phyloP scores from a whole-genome alignment of 768 basidiomycete genomes.

The Porphyrellus cyaneotinctus region DNA sequence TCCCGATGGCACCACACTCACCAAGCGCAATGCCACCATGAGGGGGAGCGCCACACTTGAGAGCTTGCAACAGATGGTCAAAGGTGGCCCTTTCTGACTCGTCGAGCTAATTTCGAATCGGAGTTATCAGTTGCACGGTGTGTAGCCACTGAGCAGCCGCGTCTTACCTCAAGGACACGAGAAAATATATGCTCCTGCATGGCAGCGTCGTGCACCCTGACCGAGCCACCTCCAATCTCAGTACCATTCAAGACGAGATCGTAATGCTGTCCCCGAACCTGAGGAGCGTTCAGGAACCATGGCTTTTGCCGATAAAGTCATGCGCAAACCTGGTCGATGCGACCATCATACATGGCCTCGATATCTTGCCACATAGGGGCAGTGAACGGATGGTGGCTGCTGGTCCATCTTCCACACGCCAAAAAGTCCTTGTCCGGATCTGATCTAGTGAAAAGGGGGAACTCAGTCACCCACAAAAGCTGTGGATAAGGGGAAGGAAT shows the following conservation, averaged over 20 bases:
- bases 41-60: conserved; percentile 88
- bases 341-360: conserved; percentile 65
- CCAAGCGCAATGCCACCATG: conserved; percentile 95
- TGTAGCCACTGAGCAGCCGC: conserved; percentile 1
- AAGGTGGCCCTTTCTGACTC: conserved; percentile 73
- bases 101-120: conserved; percentile 50
- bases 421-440: conserved; percentile 86
- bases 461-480: conserved; percentile 95
- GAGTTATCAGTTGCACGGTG: conserved; percentile 11
- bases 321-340: conserved; percentile 50
- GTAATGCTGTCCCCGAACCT: conserved; percentile 95
- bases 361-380: conserved; percentile 93
- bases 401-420: conserved; percentile 85
- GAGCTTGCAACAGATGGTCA: conserved; percentile 79
- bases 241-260: conserved; percentile 92
- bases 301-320: background rate
- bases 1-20: conserved; percentile 32
- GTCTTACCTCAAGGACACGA: conserved; percentile 69
- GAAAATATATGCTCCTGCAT: conserved; percentile 84
- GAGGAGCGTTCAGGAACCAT: conserved; percentile 3
- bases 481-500: conserved; percentile 57
- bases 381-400: conserved; percentile 94
- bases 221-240: conserved; percentile 92
- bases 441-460: conserved; percentile 84
- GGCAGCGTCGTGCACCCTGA: conserved; percentile 82